phyloP scores from a whole-genome alignment of 495 filamentous ascomycete species.

The Mytilinidion resinicola region DNA sequence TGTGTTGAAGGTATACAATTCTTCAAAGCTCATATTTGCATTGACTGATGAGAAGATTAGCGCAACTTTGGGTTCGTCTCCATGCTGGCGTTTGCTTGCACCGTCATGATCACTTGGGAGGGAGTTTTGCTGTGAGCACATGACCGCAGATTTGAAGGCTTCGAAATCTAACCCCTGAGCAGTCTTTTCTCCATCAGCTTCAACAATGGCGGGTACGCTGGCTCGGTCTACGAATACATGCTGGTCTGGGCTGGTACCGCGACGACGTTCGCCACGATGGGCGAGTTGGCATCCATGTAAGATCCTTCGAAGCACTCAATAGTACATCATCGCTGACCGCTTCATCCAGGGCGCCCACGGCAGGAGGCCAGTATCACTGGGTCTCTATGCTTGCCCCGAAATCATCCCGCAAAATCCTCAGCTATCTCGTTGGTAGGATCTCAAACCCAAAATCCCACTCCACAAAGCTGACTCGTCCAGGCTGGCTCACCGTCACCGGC shows the following conservation, averaged over 20 bases:
- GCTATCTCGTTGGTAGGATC: slow-evolving; percentile 13
- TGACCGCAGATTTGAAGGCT: background rate
- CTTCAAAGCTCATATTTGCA: background rate
- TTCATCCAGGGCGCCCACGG: slow-evolving; percentile 26
- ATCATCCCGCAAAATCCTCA: slow-evolving; percentile 9
- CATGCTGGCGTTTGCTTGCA: slow-evolving; percentile 47
- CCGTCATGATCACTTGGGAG: slow-evolving; percentile 49
- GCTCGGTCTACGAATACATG: slow-evolving; percentile 8
- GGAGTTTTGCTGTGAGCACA: slow-evolving; percentile 36
- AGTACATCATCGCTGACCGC: no score
- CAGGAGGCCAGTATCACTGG: slow-evolving; percentile 35
- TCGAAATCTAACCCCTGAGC: background rate
- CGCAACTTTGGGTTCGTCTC: slow-evolving; percentile 47
- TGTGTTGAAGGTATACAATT: slow-evolving; percentile 38
- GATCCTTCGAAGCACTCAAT: no score
- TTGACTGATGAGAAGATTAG: slow-evolving; percentile 20
- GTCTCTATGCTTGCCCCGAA: slow-evolving; percentile 26
- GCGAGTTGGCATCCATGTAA: slow-evolving; percentile 28
- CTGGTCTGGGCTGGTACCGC: slow-evolving; percentile 9
- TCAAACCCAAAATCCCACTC: background rate
- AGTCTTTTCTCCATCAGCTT: slow-evolving; percentile 2
- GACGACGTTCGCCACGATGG: background rate
- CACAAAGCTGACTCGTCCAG: background rate
- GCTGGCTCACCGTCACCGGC: slow-evolving; percentile 17
- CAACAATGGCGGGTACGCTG: slow-evolving; percentile 6